Base-by-base conservation (phyloP, 2,329 filamentous ascomycete genomes). In the Aphanocladium album region DNA sequence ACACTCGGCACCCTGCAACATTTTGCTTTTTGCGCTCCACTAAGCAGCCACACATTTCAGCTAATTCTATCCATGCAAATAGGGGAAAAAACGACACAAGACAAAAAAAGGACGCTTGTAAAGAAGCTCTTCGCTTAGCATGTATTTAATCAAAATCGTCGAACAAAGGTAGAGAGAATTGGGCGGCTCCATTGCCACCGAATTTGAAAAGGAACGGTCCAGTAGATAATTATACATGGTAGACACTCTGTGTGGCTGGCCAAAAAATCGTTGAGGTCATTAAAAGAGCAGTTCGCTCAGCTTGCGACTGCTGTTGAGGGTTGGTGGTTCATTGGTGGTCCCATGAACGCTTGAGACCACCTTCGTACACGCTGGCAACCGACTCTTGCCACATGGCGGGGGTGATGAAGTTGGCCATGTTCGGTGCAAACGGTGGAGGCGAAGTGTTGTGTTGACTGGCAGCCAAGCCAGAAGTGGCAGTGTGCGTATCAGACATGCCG, bases 371-470 rank as follows among this genome's bases (percentile, higher is more conserved):
- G 65, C 83, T 87, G 14, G 86, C 86, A 59, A 89, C 87, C 14
- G 84, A 87, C 69, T 89, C 85, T 70, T 88, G 86, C 87, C 87
- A 89, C 87, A 89, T 89, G 62, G 84, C 85, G 4, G 87, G 85
- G 11, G 85, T 89, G 64, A 89, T 82, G 69, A 88, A 89, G 30
- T 77, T 79, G 60, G 81, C 78, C 54, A 84, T 55, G 23, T 49
- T 78, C 2, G 83, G 76, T 8, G 81, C 77, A 30, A 79, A 75
- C 33, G 82, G 49, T 21, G 37, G 55, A 39, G 49, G 35, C 75
- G 69, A 83, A 86, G 64, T 81, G 79, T 63, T 80, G 77, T 57
- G 79, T 17, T 76, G 2, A 79, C 73, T 51, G 83, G 72, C 43
- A 78, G 73, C 60, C 83, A 80, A 43, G 80, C 71, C 60, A 71